These are phyloP conservation scores for Sporothrix globosa DNA, from an alignment of 2,329 filamentous ascomycete species.

Conservation along the genomic window DNA sequence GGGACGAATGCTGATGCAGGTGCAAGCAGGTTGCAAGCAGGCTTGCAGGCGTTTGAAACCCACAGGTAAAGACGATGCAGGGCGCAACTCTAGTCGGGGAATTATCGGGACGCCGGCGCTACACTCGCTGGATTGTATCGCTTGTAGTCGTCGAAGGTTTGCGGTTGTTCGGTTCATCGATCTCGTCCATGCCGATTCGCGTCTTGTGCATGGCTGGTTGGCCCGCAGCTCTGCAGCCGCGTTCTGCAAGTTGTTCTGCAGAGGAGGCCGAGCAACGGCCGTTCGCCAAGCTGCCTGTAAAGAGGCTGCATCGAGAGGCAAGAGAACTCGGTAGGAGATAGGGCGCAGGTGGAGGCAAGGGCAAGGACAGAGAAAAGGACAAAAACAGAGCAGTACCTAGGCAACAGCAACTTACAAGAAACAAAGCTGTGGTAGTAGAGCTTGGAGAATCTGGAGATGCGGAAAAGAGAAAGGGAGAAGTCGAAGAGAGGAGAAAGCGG, in stretches of 20 bases:
- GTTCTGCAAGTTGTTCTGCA: slow-evolving; percentile 1
- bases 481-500: neutral
- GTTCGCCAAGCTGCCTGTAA: slow-evolving; percentile 16
- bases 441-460: slow-evolving; percentile 3
- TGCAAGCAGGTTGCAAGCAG: neutral
- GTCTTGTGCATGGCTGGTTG: neutral
- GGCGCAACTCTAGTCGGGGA: neutral
- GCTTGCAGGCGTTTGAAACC: no score
- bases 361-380: neutral
- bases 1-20: neutral
- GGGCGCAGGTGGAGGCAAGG: neutral
- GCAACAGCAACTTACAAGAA: slow-evolving; percentile 18
- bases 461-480: neutral
- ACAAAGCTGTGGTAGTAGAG: neutral
- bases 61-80: neutral
- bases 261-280: neutral
- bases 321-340: neutral
- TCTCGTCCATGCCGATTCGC: neutral
- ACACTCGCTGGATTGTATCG: slow-evolving; percentile 21
- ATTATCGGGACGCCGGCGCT: slow-evolving; percentile 6
- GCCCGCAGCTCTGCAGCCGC: neutral
- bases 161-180: slow-evolving; percentile 13
- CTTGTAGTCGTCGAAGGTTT: neutral
- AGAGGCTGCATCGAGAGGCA: slow-evolving; percentile 12
- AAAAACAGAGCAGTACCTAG: neutral